Evolutionary conservation across 495 filamentous ascomycete genomes (phyloP).

Genomic region (Tuber aestivum): DNA sequence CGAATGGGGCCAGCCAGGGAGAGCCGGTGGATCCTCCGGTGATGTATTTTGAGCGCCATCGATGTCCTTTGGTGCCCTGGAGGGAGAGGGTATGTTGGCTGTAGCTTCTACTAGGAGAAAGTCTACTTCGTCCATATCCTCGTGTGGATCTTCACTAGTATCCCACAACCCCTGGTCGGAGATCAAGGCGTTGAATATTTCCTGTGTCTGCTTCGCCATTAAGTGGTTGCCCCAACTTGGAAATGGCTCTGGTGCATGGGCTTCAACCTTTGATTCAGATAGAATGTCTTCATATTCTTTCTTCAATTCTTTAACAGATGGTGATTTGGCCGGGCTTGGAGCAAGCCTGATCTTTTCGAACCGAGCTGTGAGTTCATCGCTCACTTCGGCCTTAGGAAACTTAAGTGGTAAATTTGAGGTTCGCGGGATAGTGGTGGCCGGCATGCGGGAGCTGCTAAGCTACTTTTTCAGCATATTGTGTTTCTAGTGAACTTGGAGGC

Average conservation of each 20-base stretch:
- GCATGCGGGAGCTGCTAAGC: not conserved
- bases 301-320: not conserved
- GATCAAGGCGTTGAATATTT: slow-evolving; percentile 19
- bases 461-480: not conserved
- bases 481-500: slow-evolving; percentile 7
- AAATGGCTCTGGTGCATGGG: not conserved
- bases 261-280: slow-evolving; percentile 3
- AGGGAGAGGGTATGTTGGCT: not conserved
- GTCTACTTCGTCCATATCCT: slow-evolving; percentile 17
- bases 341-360: slow-evolving; percentile 20
- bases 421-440: not conserved
- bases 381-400: not conserved
- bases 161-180: slow-evolving; percentile 8
- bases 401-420: not conserved
- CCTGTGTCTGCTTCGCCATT: slow-evolving; percentile 5
- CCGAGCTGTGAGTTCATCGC: slow-evolving; percentile 24
- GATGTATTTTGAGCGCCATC: not conserved
- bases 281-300: slow-evolving; percentile 2
- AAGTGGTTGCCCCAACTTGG: not conserved
- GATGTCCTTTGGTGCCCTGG: not conserved
- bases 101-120: slow-evolving; percentile 26
- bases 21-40: not conserved
- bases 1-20: slow-evolving; percentile 9
- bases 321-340: not conserved
- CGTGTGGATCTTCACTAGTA: not conserved